Conservation (phyloP, 495 filamentous ascomycete genomes). For the Aspergillus egyptiacus region DNA sequence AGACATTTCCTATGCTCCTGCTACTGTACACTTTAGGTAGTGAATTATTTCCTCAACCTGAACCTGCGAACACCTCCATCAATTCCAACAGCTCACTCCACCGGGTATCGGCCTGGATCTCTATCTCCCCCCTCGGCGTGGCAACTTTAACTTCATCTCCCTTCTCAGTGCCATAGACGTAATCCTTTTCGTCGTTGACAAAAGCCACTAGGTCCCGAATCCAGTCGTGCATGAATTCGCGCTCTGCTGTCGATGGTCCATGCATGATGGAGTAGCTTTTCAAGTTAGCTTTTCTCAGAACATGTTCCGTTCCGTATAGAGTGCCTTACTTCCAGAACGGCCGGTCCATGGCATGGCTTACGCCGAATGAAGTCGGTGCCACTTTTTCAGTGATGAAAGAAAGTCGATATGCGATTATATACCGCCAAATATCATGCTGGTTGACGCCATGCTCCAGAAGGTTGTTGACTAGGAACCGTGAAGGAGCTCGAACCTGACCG, state of each 20-base stretch:
- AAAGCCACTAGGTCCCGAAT: conserved; percentile 24
- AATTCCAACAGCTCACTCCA: conserved; percentile 16
- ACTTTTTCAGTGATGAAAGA: conserved; percentile 27
- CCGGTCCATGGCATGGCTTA: conserved; percentile 26
- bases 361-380: conserved; percentile 18
- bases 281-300: neutral
- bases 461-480: conserved; percentile 22
- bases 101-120: conserved; percentile 20
- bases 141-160: conserved; percentile 25
- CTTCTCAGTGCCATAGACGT: conserved; percentile 15
- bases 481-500: conserved; percentile 38
- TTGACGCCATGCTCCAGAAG: conserved; percentile 18
- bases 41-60: neutral
- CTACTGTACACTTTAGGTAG: neutral
- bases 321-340: conserved; percentile 26
- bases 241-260: conserved; percentile 17
- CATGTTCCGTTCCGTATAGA: no score
- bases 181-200: conserved; percentile 16
- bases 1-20: neutral
- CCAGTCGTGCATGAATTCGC: conserved; percentile 22
- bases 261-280: conserved; percentile 27
- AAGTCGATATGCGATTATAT: conserved; percentile 22
- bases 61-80: conserved; percentile 13
- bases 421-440: conserved; percentile 23
- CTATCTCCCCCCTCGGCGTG: conserved; percentile 18